phyloP scores from a whole-genome alignment of 306 rosid species.

The Gastrolobium villosum region DNA sequence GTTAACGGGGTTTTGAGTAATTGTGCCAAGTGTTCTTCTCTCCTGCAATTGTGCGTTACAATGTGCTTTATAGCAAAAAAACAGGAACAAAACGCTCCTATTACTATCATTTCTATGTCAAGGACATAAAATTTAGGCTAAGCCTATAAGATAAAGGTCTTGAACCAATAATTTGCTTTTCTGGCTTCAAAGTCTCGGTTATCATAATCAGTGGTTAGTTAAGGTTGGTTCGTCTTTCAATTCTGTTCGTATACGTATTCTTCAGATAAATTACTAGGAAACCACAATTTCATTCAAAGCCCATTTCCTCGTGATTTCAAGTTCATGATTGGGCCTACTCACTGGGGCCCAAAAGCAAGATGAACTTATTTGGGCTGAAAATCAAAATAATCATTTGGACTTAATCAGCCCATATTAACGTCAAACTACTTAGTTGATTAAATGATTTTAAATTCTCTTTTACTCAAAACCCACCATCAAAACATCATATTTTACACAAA shows the following conservation, averaged over 20 bases:
- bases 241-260: neutral
- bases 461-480: no score
- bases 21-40: slow-evolving; percentile 19
- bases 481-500: no score
- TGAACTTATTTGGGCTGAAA: no score
- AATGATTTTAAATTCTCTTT: no score
- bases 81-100: neutral
- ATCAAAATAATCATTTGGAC: neutral
- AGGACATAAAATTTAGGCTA: slow-evolving; percentile 41
- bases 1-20: slow-evolving; percentile 7
- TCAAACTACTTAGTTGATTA: neutral
- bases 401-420: neutral
- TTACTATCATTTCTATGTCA: slow-evolving; percentile 39
- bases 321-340: neutral
- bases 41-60: neutral
- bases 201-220: slow-evolving; percentile 34
- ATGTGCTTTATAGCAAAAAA: slow-evolving; percentile 10
- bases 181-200: slow-evolving; percentile 11
- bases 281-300: no score
- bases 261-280: no score
- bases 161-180: slow-evolving; percentile 44
- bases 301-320: no score
- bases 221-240: slow-evolving; percentile 21
- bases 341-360: neutral
- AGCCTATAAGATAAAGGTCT: slow-evolving; percentile 22